Percentiles rank a stretch among this genome's conserved stretches.
Conservation (phyloP, 345 rosid species). For the Abelmoschus esculentus region DNA sequence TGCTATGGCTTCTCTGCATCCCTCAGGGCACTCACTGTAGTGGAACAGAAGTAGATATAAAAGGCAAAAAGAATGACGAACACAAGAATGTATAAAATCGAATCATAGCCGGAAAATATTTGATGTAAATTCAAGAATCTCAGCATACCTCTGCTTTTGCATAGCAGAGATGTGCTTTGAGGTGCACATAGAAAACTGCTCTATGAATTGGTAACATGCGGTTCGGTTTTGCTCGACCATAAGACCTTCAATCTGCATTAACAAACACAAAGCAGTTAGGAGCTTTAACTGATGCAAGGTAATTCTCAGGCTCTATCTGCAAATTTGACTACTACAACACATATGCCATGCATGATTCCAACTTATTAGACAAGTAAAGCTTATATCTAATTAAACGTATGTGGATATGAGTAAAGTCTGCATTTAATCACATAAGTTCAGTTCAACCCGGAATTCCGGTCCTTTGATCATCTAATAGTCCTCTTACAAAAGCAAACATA, state of each 20-base stretch:
- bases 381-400: neutral
- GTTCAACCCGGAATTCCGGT: neutral
- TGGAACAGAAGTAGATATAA: neutral
- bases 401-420: neutral
- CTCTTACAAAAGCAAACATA: neutral
- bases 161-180: slow-evolving; percentile 41
- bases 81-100: no score
- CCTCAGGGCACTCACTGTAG: slow-evolving; percentile 74
- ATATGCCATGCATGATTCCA: neutral
- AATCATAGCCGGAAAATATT: no score
- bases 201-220: slow-evolving; percentile 20
- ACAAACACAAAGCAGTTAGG: neutral
- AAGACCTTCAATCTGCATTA: slow-evolving; percentile 66
- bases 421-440: neutral
- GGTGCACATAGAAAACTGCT: slow-evolving; percentile 43
- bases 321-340: neutral
- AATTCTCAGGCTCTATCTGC: neutral
- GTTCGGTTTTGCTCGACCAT: slow-evolving; percentile 52
- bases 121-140: neutral
- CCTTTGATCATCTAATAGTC: neutral
- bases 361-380: neutral
- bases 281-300: neutral
- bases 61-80: no score
- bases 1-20: slow-evolving; percentile 66
- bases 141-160: slow-evolving; percentile 55